Percentiles rank a stretch among this genome's conserved stretches.
These are phyloP conservation scores for Theileria orientalis DNA, from an alignment of 169 alveolate species.

Conservation along the genomic window DNA sequence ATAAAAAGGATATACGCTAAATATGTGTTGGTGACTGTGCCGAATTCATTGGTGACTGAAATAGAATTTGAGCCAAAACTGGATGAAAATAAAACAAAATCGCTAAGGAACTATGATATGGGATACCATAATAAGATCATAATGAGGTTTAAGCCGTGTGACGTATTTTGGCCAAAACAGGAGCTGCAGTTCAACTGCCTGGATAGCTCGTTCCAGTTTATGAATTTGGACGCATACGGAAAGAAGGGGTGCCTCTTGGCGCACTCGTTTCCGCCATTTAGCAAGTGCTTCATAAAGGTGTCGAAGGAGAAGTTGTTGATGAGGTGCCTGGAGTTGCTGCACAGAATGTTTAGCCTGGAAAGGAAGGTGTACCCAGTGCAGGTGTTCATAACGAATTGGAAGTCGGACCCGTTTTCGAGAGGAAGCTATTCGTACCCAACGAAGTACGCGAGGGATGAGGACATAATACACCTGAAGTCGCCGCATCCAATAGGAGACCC, in stretches of 20 bases:
- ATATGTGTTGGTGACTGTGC: background rate
- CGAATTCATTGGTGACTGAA: conserved; percentile 41
- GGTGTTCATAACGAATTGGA: conserved; percentile 72
- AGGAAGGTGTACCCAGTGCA: conserved; percentile 67
- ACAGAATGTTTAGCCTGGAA: conserved; percentile 58
- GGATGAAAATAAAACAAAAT: conserved; percentile 60
- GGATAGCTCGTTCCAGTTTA: conserved; percentile 73
- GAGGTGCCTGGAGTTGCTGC: conserved; percentile 68
- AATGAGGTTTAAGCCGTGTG: conserved; percentile 64
- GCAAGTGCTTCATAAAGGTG: conserved; percentile 55
- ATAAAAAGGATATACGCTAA: background rate
- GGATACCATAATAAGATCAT: conserved; percentile 77
- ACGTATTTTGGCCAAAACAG: conserved; percentile 69
- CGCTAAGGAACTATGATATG: conserved; percentile 68
- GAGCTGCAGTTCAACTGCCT: conserved; percentile 70
- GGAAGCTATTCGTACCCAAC: conserved; percentile 77
- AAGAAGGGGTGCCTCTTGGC: conserved; percentile 73
- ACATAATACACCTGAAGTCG: conserved; percentile 70
- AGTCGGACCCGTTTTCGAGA: conserved; percentile 66
- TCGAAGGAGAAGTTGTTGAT: conserved; percentile 50
- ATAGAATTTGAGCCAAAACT: conserved; percentile 65
- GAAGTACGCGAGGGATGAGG: conserved; percentile 69
- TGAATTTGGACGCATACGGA: conserved; percentile 73
- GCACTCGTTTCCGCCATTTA: conserved; percentile 78
- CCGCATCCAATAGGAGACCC: conserved; percentile 75